Conservation (phyloP, 306 rosid genomes). For the Acacia acuminata region DNA sequence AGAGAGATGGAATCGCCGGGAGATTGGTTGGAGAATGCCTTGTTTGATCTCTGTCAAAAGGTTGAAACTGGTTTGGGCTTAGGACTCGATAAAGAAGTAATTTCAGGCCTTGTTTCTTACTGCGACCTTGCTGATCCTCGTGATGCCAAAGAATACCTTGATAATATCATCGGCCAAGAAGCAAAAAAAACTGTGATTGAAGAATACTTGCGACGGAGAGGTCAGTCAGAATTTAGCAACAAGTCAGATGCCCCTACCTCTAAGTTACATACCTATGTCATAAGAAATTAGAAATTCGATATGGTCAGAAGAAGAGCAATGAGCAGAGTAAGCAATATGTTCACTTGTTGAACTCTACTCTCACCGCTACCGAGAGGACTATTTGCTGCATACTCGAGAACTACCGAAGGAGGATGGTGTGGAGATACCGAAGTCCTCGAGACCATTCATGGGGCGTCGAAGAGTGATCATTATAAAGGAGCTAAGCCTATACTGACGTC, state of each 20-base stretch:
- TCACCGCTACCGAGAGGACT: slow-evolving; percentile 97
- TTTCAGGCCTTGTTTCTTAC: slow-evolving; percentile 86
- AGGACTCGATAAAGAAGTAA: slow-evolving; percentile 71
- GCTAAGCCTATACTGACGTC: slow-evolving; percentile 37
- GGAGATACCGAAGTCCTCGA: slow-evolving; percentile 78
- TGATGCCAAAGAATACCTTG: slow-evolving; percentile 94
- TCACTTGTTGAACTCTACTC: slow-evolving; percentile 91
- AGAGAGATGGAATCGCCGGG: slow-evolving; percentile 63
- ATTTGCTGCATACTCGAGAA: slow-evolving; percentile 94
- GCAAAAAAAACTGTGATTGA: slow-evolving; percentile 75
- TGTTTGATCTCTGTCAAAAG: slow-evolving; percentile 69
- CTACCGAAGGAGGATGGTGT: slow-evolving; percentile 89
- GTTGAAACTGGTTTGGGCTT: slow-evolving; percentile 75
- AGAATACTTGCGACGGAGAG: slow-evolving; percentile 71
- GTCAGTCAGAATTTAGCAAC: slow-evolving; percentile 47
- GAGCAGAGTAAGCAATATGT: slow-evolving; percentile 81
- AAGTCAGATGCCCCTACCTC: slow-evolving; percentile 47
- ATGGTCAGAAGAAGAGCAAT: slow-evolving; percentile 89
- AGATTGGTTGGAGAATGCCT: slow-evolving; percentile 86
- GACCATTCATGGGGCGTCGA: slow-evolving; percentile 53
- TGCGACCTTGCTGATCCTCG: slow-evolving; percentile 83
- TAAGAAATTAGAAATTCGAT: slow-evolving; percentile 86
- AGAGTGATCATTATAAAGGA: slow-evolving; percentile 20
- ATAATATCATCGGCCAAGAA: slow-evolving; percentile 86
- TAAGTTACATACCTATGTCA: slow-evolving; percentile 78